These are phyloP conservation scores for Chiua sp. DNA, from an alignment of 1,284 basidiomycete species.

Conservation along the genomic window DNA sequence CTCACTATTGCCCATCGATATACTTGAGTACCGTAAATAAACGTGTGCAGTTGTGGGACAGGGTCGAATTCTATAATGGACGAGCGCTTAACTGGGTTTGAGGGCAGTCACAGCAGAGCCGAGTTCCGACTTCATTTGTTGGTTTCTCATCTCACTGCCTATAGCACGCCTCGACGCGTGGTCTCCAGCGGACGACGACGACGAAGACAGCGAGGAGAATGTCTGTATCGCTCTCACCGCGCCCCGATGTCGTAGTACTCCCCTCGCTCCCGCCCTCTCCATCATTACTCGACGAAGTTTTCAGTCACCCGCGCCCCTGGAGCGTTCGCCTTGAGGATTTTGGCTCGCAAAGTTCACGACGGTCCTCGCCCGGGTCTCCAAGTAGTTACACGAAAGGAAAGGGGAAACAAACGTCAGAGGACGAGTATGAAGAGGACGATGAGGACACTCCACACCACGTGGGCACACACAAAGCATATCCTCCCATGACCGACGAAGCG, in stretches of 20 bases:
- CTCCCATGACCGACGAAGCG: conserved; percentile 66
- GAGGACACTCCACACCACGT: conserved; percentile 31
- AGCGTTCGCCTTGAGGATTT: conserved; percentile 28
- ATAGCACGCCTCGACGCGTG: neutral
- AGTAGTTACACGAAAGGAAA: conserved; percentile 31
- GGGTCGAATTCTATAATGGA: neutral
- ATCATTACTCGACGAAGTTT: conserved; percentile 49
- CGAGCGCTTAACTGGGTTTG: conserved; percentile 12
- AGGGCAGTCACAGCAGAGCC: conserved; percentile 15
- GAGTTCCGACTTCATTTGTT: conserved; percentile 10
- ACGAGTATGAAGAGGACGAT: conserved; percentile 27
- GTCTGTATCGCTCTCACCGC: conserved; percentile 23
- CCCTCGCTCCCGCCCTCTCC: conserved; percentile 48
- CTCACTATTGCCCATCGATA: neutral
- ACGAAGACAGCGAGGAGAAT: conserved; percentile 25
- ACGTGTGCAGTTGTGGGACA: neutral
- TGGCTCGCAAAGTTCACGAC: conserved; percentile 14
- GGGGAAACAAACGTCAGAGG: conserved; percentile 27
- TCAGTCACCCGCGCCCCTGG: conserved; percentile 44
- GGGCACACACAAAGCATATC: conserved; percentile 50
- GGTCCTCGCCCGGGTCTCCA: conserved; percentile 17
- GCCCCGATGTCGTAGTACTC: conserved; percentile 23
- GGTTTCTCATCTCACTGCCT: conserved; percentile 1
- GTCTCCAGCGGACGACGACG: conserved; percentile 2
- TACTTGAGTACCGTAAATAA: neutral